These are phyloP conservation scores for Lithospermum erythrorhizon DNA, from an alignment of 257 asterid genomes.

Conservation along the genomic window DNA sequence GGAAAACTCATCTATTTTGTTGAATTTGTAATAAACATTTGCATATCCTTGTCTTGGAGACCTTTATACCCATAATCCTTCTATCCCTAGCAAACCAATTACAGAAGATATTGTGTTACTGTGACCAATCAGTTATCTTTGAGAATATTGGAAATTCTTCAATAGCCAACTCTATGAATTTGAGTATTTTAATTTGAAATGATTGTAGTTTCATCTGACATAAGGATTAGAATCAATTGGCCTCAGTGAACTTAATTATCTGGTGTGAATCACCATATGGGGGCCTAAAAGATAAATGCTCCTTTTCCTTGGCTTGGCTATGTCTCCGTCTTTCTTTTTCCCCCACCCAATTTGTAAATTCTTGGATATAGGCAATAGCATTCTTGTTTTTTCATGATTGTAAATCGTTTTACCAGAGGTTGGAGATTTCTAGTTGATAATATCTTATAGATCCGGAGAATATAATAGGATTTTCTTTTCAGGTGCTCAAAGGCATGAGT, in stretches of 20 bases:
- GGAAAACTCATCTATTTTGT: neutral
- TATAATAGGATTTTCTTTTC: conserved; percentile 21
- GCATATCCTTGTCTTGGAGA: neutral
- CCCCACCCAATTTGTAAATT: neutral
- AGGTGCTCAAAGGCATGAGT: conserved; percentile 89
- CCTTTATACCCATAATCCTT: neutral
- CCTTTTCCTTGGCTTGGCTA: neutral
- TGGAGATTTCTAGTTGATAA: neutral
- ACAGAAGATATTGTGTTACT: neutral
- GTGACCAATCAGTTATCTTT: neutral
- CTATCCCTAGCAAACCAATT: neutral
- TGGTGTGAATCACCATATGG: neutral
- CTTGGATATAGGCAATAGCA: neutral
- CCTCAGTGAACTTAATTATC: neutral
- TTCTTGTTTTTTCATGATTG: no score
- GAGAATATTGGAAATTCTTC: no score
- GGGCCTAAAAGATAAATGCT: no score
- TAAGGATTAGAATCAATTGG: neutral
- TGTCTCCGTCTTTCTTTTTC: no score
- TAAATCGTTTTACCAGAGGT: neutral
- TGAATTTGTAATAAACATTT: neutral
- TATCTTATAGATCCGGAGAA: neutral
- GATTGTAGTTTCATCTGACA: neutral
- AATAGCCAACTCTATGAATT: no score
- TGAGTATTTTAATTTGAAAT: neutral